Evolutionary conservation across 2,329 filamentous ascomycete species (phyloP), one percentile per base, ranked within the genome.

Genomic region (Colletotrichum sp.): DNA sequence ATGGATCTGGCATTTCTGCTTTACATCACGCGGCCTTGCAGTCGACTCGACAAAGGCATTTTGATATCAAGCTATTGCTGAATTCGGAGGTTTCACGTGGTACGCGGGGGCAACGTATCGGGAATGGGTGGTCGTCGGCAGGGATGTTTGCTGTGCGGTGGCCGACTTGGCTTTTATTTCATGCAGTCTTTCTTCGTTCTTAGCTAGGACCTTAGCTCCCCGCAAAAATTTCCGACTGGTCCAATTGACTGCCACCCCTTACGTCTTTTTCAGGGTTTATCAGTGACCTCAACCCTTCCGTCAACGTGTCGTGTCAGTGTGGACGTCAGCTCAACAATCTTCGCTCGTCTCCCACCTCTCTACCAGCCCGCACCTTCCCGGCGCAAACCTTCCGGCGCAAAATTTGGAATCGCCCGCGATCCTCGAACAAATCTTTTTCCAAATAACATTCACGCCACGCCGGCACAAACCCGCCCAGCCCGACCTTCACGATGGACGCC

Each of bases 401-500:
- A 52, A 7, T 12, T 21, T 10, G 21, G 59, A 60, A 73, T 44
- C n/a, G 44, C 39, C 24, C 49, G 18, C 59, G 32, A 76, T 12
- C 24, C 18, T 55, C 28, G 36, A 24, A 52, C 21, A 36, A 36
- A 24, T 8, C 32, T 21, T 39, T 63, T 26, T 15, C 24, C 34
- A 49, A n/a, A 39, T 24, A 12, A 30, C 10, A 52, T 21, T 12
- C 44, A 52, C n/a, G 62, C 44, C 59, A 60, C 65, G 55, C 36
- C 68, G 49, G 32, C 44, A 76, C 39, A 68, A 32, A 49, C 26
- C 18, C 32, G 36, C 13, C 21, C 16, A 52, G 26, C 30, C 28
- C 44, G 28, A 62, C 60, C 49, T 64, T 60, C 65, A 83, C 75
- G 75, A 94, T 94, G 92, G 92, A 94, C 81, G 82, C 88, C 78